These are phyloP conservation scores for Hamigera avellanea DNA, from an alignment of 495 filamentous ascomycete genomes.

Conservation along the genomic window DNA sequence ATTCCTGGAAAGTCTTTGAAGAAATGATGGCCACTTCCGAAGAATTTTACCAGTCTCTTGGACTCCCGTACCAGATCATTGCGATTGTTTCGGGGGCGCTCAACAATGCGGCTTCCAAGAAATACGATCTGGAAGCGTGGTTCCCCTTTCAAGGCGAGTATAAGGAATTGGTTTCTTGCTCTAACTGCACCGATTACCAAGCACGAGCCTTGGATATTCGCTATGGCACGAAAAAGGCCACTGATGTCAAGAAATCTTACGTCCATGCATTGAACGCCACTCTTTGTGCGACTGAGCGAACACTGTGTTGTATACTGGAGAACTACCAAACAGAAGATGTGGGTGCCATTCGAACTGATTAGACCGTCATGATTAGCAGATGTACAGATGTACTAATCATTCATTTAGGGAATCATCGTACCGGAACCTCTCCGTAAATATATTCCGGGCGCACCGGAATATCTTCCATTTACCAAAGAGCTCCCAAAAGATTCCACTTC, in stretches of 20 bases:
- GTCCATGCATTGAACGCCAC: conserved; percentile 91
- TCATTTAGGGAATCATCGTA: conserved; percentile 60
- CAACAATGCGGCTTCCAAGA: conserved; percentile 90
- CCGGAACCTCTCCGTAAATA: conserved; percentile 85
- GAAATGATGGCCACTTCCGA: conserved; percentile 83
- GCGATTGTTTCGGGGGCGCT: conserved; percentile 90
- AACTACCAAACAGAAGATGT: conserved; percentile 90
- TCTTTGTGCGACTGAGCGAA: conserved; percentile 83
- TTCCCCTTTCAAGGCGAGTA: conserved; percentile 95
- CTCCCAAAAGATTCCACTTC: conserved; percentile 64
- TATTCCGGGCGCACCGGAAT: conserved; percentile 77
- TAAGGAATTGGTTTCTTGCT: conserved; percentile 93
- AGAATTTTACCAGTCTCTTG: conserved; percentile 86
- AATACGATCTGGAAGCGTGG: conserved; percentile 94
- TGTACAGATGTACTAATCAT: no score
- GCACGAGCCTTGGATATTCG: conserved; percentile 78
- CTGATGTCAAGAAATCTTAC: conserved; percentile 77
- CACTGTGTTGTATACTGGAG: conserved; percentile 89
- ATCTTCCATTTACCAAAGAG: conserved; percentile 79
- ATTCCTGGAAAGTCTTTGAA: conserved; percentile 89
- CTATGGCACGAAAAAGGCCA: conserved; percentile 67
- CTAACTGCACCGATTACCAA: conserved; percentile 95
- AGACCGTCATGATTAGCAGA: not conserved
- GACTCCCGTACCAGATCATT: conserved; percentile 80
- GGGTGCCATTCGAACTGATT: conserved; percentile 12